These are phyloP conservation scores for Annulohypoxylon moriforme DNA, from an alignment of 495 filamentous ascomycete genomes.

Conservation along the genomic window DNA sequence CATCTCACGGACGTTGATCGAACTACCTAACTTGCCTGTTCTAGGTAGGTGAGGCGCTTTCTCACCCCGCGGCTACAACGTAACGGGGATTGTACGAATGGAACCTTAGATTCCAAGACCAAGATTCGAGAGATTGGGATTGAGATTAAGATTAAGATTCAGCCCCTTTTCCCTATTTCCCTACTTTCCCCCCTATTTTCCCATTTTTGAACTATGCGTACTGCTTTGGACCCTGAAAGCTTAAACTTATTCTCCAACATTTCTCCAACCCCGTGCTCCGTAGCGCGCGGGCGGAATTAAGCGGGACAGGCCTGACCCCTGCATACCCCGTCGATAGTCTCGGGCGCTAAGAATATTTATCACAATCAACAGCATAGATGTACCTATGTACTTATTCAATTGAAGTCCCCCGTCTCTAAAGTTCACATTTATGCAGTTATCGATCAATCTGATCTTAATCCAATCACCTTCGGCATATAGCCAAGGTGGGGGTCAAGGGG, in stretches of 20 bases:
- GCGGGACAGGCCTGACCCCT: constrained; percentile 27
- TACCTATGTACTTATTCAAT: constrained; percentile 6
- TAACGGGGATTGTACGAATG: constrained; percentile 3
- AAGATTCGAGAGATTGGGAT: background rate
- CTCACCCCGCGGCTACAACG: background rate
- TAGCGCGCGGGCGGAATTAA: constrained; percentile 30
- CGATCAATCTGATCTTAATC: background rate
- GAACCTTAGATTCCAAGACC: background rate
- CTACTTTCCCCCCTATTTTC: background rate
- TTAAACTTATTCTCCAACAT: constrained; percentile 1
- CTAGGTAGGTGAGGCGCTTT: background rate
- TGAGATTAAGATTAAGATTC: background rate
- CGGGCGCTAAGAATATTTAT: constrained; percentile 27
- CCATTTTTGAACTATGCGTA: background rate
- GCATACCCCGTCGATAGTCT: constrained; percentile 36
- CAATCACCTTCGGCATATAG: background rate
- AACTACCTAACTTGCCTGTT: background rate
- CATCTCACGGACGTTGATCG: constrained; percentile 13
- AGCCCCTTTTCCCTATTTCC: background rate
- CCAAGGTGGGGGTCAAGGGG: background rate
- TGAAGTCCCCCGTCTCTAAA: background rate
- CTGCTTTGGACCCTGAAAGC: constrained; percentile 22
- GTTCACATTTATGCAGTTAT: background rate
- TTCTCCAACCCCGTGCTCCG: constrained; percentile 15
- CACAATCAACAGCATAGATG: background rate